phyloP scores from a whole-genome alignment of 148 eudicot genomes.

The Gaultheria prostrata region DNA sequence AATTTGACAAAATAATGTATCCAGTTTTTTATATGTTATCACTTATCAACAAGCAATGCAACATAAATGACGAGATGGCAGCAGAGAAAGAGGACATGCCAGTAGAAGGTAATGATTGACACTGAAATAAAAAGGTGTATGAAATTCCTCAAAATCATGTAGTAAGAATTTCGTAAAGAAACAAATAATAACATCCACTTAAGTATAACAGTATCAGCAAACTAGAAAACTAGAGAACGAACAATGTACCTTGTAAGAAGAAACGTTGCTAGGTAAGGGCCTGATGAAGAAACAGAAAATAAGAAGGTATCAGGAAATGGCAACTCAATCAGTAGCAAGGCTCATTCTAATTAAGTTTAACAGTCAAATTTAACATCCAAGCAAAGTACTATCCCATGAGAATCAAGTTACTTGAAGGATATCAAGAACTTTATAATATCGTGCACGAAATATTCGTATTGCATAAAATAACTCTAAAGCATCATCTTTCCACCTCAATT shows the following conservation, averaged over 20 bases:
- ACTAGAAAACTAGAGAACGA: constrained; percentile 6
- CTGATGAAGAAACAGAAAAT: constrained; percentile 38
- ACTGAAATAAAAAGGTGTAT: neutral
- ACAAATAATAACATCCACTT: neutral
- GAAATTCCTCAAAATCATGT: neutral
- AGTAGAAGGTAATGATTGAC: neutral
- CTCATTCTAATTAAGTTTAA: neutral
- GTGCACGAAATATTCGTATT: neutral
- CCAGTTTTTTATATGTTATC: constrained; percentile 37
- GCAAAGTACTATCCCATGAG: neutral
- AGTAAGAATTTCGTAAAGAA: neutral
- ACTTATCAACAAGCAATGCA: constrained; percentile 29
- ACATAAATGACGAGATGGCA: constrained; percentile 5
- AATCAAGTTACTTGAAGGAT: neutral
- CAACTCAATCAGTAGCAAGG: neutral
- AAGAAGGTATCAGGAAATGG: constrained; percentile 25
- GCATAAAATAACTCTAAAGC: neutral
- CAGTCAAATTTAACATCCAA: neutral
- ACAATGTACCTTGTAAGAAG: constrained; percentile 84
- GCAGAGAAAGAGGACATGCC: constrained; percentile 1
- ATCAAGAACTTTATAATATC: neutral
- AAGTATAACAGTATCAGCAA: neutral
- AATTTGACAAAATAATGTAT: constrained; percentile 56
- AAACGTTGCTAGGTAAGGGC: constrained; percentile 82
- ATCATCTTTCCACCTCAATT: neutral